Evolutionary conservation across 495 filamentous ascomycete genomes (phyloP), one percentile per base, ranked within the genome.

Genomic region (Astrothelium macrocarpum): DNA sequence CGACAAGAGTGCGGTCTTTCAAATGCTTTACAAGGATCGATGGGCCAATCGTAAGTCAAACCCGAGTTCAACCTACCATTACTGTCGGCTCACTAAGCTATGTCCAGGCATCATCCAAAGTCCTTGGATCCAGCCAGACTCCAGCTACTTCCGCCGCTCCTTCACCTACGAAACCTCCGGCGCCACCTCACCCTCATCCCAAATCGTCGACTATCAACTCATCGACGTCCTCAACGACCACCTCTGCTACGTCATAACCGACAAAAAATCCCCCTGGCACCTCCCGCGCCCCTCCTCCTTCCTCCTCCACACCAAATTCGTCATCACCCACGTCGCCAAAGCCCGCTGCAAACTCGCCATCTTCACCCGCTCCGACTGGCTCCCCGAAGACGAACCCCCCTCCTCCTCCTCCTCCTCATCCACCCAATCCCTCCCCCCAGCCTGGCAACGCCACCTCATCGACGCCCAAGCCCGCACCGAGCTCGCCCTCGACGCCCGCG

Each of bases 201-300:
- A 26, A 26, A 56, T 65, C 34, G 29, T 32, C 2, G 94, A 97
- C 74, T 85, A 88, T 67, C 94, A 98, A 71, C 84, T 87, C 65
- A 90, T 98, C 63, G 94, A 98, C 62, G 81, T 95, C 25, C 83
- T 89, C 68, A 95, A 92, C 74, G 95, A 97, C 66, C 93, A 97
- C 72, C 81, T 97, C 53, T 96, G 91, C 73, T 98, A 98, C 73
- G 90, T 96, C 43, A 82, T 97, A 56, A 91, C 90, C 16, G 90
- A 97, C 71, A 84, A 85, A 65, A 90, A 90, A 69, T 88, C 84
- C 0, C 91, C 93, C 0, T 97, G 91, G 90, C 90, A 95, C 77
- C 81, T 97, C 20, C 94, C 95, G 1, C 82, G 90, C 72, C 79
- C 82, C 56, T 81, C 88, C 36, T 80, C 84, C 29, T 97, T 97